Evolutionary conservation across 1,284 basidiomycete species (phyloP).

Genomic region (Puccinia hordei): DNA sequence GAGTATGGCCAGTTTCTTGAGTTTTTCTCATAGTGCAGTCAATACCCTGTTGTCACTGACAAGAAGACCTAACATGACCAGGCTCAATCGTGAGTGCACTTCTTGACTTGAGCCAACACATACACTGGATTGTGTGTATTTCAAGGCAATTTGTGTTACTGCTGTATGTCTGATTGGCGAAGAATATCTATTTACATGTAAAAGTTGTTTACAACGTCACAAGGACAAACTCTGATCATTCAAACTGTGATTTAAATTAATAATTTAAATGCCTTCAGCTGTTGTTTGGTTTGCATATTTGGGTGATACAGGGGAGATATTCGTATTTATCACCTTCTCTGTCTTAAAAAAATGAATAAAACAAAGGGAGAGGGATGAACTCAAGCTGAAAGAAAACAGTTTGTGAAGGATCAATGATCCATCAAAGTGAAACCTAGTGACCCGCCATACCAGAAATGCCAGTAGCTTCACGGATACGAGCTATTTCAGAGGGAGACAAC

Average conservation of each 20-base stretch:
- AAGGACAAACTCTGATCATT: neutral
- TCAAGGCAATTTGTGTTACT: neutral
- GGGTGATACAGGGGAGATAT: too few relatives aligned
- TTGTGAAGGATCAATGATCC: neutral
- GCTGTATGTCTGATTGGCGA: neutral
- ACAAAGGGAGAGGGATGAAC: neutral
- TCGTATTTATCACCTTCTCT: too few relatives aligned
- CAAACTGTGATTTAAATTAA: neutral
- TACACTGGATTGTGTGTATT: neutral
- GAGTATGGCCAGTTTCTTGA: too few relatives aligned
- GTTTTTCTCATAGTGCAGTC: too few relatives aligned
- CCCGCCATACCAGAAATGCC: constrained; percentile 58
- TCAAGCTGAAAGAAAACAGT: neutral
- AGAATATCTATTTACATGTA: constrained; percentile 10
- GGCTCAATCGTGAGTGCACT: neutral
- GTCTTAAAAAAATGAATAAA: neutral
- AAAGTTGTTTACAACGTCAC: constrained; percentile 9
- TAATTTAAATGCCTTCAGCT: neutral
- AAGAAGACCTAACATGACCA: too few relatives aligned
- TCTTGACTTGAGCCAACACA: neutral
- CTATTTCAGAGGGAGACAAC: constrained; percentile 56
- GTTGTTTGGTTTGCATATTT: too few relatives aligned
- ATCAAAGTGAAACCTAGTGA: constrained; percentile 31
- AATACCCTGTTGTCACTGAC: too few relatives aligned
- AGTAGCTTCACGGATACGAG: constrained; percentile 55